Evolutionary conservation across 331 rosid species (phyloP).

Genomic region (Pyracantha coccinea): DNA sequence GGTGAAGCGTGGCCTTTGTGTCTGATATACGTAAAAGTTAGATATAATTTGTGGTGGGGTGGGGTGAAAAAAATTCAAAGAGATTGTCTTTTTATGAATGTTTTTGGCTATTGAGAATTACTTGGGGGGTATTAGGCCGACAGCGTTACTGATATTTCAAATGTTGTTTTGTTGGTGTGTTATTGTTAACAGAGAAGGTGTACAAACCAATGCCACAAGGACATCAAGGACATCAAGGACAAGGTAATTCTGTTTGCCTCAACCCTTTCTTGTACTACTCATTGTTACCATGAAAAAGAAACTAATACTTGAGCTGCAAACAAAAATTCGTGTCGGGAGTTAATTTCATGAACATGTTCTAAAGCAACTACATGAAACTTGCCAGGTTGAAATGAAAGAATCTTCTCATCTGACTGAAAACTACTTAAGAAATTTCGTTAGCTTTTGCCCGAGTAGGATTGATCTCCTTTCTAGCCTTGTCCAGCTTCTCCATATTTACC

Average conservation of each 20-base stretch:
- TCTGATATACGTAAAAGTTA: not conserved
- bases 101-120: not conserved
- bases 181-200: constrained; percentile 51
- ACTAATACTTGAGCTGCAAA: not conserved
- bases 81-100: not conserved
- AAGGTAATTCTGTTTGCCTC: constrained; percentile 24
- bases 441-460: not conserved
- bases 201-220: constrained; percentile 35
- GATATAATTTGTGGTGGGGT: not conserved
- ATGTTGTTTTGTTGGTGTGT: not conserved
- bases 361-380: not conserved
- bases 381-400: not conserved
- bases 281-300: not conserved
- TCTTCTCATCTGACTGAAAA: not conserved
- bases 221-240: constrained; percentile 20
- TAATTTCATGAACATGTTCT: no score
- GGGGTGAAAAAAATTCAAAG: not conserved
- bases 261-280: not conserved
- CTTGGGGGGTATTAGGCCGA: not conserved
- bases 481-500: not conserved
- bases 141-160: not conserved
- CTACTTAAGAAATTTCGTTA: not conserved
- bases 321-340: not conserved
- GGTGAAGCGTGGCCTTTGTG: not conserved
- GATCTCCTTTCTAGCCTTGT: not conserved